Percentiles rank a stretch among this genome's conserved stretches.
Conservation (phyloP, 495 filamentous ascomycete genomes). For the Oidiodendron maius region DNA sequence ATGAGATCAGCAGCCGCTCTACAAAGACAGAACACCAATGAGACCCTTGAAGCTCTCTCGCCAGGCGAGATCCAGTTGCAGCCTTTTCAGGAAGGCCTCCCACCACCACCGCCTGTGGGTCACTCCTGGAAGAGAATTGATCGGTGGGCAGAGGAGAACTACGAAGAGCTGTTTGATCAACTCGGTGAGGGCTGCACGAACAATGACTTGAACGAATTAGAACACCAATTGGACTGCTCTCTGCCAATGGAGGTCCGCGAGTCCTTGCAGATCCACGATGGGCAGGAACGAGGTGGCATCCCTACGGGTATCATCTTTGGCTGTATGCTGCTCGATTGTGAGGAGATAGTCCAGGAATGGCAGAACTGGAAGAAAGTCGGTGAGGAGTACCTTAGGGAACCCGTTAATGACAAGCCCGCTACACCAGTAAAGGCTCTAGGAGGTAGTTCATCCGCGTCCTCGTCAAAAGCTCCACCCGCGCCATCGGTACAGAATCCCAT, state of each 20-base stretch:
- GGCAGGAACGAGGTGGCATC: slow-evolving; percentile 86
- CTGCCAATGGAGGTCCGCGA: slow-evolving; percentile 91
- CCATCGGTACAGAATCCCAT: slow-evolving; percentile 47
- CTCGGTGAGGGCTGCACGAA: slow-evolving; percentile 83
- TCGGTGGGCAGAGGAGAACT: slow-evolving; percentile 89
- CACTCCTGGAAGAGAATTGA: slow-evolving; percentile 96
- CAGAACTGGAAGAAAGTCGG: slow-evolving; percentile 93
- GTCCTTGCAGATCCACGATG: slow-evolving; percentile 85
- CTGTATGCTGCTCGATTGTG: slow-evolving; percentile 93
- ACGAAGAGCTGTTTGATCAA: slow-evolving; percentile 89
- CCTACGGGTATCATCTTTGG: slow-evolving; percentile 93
- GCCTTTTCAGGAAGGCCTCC: slow-evolving; percentile 85
- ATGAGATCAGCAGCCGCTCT: slow-evolving; percentile 68
- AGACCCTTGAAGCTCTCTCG: slow-evolving; percentile 59
- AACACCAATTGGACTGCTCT: slow-evolving; percentile 92
- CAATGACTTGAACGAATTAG: slow-evolving; percentile 95
- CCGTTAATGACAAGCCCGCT: slow-evolving; percentile 47
- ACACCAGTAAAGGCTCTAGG: slow-evolving; percentile 62
- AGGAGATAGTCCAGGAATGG: slow-evolving; percentile 98
- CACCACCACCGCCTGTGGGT: slow-evolving; percentile 77
- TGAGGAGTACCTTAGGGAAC: slow-evolving; percentile 68
- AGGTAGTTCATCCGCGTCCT: slow-evolving; percentile 50
- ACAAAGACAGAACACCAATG: slow-evolving; percentile 50
- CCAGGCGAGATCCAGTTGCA: slow-evolving; percentile 92
- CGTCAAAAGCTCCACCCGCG: slow-evolving; percentile 32